A percentile compares a stretch with the other conserved stretches of the same genome.
phyloP scores from a whole-genome alignment of 1,284 basidiomycete genomes.

The Leccinum fallax region DNA sequence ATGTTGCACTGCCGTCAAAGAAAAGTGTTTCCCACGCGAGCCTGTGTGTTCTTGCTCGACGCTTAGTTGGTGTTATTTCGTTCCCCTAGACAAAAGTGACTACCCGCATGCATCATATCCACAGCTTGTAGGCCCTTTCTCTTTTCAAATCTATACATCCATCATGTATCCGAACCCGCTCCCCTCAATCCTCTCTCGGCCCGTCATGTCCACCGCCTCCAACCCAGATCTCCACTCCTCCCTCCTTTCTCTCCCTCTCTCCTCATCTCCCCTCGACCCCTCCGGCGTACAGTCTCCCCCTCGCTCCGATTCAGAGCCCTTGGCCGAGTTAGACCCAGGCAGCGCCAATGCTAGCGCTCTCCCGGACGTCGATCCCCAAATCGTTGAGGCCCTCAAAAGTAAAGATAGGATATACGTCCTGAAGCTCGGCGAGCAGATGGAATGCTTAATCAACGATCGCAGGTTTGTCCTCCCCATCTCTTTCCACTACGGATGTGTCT shows the following conservation, averaged over 20 bases:
- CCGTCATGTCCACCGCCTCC: conserved; percentile 11
- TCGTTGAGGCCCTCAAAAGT: conserved; percentile 77
- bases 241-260: conserved; percentile 2
- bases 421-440: conserved; percentile 81
- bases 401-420: conserved; percentile 85
- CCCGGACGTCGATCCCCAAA: conserved; percentile 66
- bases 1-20: conserved; percentile 17
- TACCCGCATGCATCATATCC: conserved; percentile 24
- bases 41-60: background rate
- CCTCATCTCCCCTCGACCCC: conserved; percentile 7
- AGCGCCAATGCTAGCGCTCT: conserved; percentile 19
- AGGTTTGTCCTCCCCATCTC: conserved; percentile 48
- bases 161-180: conserved; percentile 17
- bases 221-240: conserved; percentile 15
- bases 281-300: conserved; percentile 15
- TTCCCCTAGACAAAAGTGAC: conserved; percentile 34
- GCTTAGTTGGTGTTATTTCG: background rate
- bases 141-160: background rate
- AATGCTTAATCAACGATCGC: conserved; percentile 70
- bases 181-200: conserved; percentile 9
- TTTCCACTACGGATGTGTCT: background rate
- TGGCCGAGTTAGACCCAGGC: conserved; percentile 29
- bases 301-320: conserved; percentile 34
- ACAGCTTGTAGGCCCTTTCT: conserved; percentile 12
- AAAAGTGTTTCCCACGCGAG: conserved; percentile 29